Evolutionary conservation across 1,284 basidiomycete species (phyloP).

Genomic region (Golubevia sp.): DNA sequence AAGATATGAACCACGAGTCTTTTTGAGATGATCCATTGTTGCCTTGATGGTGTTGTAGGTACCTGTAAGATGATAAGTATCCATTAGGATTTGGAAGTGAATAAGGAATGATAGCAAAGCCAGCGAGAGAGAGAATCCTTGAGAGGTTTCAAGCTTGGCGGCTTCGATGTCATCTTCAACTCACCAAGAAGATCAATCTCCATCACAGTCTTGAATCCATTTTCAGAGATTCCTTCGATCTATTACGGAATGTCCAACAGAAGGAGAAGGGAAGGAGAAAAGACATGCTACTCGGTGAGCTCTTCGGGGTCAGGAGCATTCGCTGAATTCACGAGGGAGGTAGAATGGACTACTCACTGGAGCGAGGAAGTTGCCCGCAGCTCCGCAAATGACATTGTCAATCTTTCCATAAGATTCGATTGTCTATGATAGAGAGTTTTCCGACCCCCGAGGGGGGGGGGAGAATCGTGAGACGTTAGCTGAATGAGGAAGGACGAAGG

Average conservation of each 20-base stretch:
- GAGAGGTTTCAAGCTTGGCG: no score
- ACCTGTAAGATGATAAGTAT: conserved; percentile 2
- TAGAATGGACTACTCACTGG: conserved; percentile 4
- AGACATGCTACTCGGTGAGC: conserved; percentile 5
- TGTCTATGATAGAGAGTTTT: conserved; percentile 20
- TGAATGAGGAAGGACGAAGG: no score
- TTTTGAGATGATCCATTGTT: conserved; percentile 35
- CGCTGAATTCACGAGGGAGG: no score
- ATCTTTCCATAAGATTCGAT: conserved; percentile 50
- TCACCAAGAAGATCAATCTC: conserved; percentile 51
- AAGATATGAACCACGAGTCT: conserved; percentile 41
- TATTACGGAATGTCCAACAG: no score
- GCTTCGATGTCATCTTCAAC: no score
- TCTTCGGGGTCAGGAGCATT: no score
- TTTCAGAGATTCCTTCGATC: conserved; percentile 46
- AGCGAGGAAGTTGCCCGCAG: conserved; percentile 56
- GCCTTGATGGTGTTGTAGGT: conserved; percentile 49
- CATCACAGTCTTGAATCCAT: conserved; percentile 56
- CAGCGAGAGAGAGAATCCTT: no score
- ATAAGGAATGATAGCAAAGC: no score
- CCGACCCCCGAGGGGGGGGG: no score
- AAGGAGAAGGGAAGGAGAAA: background rate
- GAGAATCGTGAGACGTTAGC: no score
- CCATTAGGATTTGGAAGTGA: no score
- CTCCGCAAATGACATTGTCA: conserved; percentile 58